Evolutionary conservation across 23 red algal genomes (phyloP).

Genomic region (Porphyridium purpureum): DNA sequence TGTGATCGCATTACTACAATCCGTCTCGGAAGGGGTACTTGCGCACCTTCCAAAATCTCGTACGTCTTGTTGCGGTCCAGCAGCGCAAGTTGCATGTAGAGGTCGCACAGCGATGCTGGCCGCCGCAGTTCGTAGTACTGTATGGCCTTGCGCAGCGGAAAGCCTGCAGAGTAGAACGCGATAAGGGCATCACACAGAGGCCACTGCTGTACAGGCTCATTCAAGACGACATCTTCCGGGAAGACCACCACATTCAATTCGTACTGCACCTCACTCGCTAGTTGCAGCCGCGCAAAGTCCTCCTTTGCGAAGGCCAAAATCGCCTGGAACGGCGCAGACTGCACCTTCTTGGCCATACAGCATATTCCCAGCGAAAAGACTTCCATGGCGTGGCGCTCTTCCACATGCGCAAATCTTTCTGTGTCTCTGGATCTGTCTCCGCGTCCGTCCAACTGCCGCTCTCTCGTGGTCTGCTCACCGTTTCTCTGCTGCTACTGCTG

Average conservation of each 20-base stretch:
- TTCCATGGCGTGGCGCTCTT: too few relatives aligned
- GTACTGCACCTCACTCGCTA: background rate
- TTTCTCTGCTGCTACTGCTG: too few relatives aligned
- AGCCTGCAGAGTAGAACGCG: conserved; percentile 48
- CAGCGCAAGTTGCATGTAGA: conserved; percentile 32
- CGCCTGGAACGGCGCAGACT: too few relatives aligned
- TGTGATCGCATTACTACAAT: background rate
- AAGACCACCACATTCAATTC: background rate
- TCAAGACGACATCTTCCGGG: background rate
- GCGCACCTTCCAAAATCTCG: conserved; percentile 12
- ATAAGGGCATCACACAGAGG: conserved; percentile 48
- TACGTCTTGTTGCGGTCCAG: conserved; percentile 34
- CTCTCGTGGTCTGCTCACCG: too few relatives aligned
- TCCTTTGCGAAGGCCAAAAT: too few relatives aligned
- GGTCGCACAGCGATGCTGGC: conserved; percentile 40
- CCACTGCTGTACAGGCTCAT: conserved; percentile 35
- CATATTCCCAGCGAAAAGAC: too few relatives aligned
- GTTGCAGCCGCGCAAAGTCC: too few relatives aligned
- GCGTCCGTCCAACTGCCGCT: too few relatives aligned
- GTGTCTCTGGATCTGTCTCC: too few relatives aligned
- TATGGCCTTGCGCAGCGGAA: conserved; percentile 50
- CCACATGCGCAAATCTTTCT: too few relatives aligned
- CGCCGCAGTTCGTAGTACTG: conserved; percentile 57
- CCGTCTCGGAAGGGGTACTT: conserved; percentile 25
- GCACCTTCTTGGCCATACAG: too few relatives aligned